Evolutionary conservation across 164 flowering plant genomes (phyloP), one percentile per base, ranked within the genome.

Genomic region (Annona squamosa): DNA sequence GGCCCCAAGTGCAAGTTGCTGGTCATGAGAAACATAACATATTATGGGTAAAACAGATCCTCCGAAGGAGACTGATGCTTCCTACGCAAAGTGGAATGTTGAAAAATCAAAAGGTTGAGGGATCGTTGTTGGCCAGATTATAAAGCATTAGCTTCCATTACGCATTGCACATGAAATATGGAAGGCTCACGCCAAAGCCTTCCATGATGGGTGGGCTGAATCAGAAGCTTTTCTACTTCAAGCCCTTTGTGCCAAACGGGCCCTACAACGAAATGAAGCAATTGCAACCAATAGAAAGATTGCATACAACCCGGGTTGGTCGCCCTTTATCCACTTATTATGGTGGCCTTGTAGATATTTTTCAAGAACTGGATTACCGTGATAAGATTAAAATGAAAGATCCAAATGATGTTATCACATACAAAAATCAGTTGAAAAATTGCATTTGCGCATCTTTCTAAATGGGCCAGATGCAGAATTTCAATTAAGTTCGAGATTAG

Each of bases 341-440:
- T 73, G 68, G 73, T 59, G 79, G 70, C 3, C 45, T 77, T 7
- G 52, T 70, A 0, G 67, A 48, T 52, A 77, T 57, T 59, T 73
- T 73, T 45, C 79, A 73, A 66, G 79, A 77, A 37, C 18, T 73
- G 3, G 76, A 73, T 65, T 74, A 71, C 37, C 71, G 67, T 42
- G 63, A 37, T 67, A 46, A 6, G 48, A 46, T 46, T 45, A 48
- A 44, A 5, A 44, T 44, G 69, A 46, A 67, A 1, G 69, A 46
- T 44, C 48, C 26, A 4, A 0, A 44, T 4, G 69, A 45, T 16
- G 48, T 44, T 19, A 37, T 70, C 1, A 3, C 26, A 5, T 57
- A 70, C 56, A 0, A 41, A 61, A 71, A 61, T 61, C 43, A 46
- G 41, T 61, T 43, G 67, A 61, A 18, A 42, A 44, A 26, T 10